phyloP scores from a whole-genome alignment of 352 stramenopile genomes.

The Globisporangium spiculum region DNA sequence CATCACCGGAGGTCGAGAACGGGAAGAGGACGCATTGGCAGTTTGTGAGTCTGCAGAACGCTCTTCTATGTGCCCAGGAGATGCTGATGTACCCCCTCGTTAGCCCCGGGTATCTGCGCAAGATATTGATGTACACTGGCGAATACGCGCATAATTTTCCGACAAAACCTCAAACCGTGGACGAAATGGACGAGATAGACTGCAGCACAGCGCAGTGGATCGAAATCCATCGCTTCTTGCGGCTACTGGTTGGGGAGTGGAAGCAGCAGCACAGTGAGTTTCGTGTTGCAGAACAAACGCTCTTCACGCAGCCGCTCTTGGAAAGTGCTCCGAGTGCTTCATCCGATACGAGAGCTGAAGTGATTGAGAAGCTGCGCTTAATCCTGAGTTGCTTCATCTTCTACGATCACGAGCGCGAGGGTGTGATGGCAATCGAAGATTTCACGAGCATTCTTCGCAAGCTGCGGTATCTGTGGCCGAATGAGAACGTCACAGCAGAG shows the following conservation, averaged over 20 bases:
- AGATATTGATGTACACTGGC: constrained; percentile 45
- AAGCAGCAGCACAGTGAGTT: constrained; percentile 63
- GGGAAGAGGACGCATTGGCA: constrained; percentile 48
- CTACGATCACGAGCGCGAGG: constrained; percentile 60
- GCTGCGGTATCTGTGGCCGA: constrained; percentile 63
- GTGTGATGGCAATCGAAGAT: constrained; percentile 40
- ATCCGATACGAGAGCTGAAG: not conserved
- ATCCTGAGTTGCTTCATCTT: constrained; percentile 75
- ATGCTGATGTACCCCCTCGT: constrained; percentile 70
- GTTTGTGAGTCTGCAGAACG: constrained; percentile 51
- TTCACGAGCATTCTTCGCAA: constrained; percentile 55
- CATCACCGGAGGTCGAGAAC: constrained; percentile 12
- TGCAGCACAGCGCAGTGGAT: constrained; percentile 33
- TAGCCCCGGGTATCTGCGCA: constrained; percentile 53
- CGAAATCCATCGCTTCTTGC: constrained; percentile 64
- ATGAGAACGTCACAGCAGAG: constrained; percentile 35
- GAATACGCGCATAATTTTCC: constrained; percentile 44
- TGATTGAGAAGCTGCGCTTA: constrained; percentile 56
- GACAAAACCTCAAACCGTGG: not conserved
- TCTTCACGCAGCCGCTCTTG: constrained; percentile 42
- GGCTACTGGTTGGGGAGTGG: constrained; percentile 66
- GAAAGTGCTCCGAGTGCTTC: not conserved
- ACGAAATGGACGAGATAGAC: not conserved
- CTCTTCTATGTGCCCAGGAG: constrained; percentile 64
- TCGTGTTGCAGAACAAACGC: constrained; percentile 37